Conservation (phyloP, 257 asterid genomes). For the Solanum rostratum region DNA sequence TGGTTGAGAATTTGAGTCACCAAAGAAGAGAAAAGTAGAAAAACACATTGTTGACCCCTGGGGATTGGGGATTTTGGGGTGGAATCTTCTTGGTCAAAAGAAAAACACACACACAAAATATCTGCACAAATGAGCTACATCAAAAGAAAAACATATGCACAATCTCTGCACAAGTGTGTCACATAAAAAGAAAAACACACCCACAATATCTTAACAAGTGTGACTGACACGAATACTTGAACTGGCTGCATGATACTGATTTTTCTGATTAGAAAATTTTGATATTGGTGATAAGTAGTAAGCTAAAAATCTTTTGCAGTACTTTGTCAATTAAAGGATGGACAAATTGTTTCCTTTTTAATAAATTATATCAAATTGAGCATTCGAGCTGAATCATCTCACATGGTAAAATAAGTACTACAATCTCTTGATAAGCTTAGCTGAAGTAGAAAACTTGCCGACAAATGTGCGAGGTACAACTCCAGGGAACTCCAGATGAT, state of each 20-base stretch:
- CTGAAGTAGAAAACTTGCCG: slow-evolving; percentile 30
- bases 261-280: background rate
- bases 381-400: background rate
- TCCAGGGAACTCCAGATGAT: slow-evolving; percentile 95
- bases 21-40: background rate
- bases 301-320: background rate
- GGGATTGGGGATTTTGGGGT: background rate
- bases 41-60: background rate
- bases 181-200: background rate
- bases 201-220: background rate
- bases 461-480: slow-evolving; percentile 95
- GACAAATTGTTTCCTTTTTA: background rate
- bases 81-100: background rate
- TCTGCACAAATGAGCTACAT: background rate
- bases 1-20: background rate
- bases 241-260: background rate
- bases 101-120: background rate
- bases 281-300: background rate
- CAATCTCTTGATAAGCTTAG: background rate
- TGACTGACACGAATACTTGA: background rate
- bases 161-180: background rate
- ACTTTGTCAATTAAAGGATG: background rate
- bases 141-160: background rate
- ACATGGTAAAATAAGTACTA: background rate
- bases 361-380: background rate